phyloP scores from a whole-genome alignment of 2,329 filamentous ascomycete genomes.

The Plectosphaerella plurivora region DNA sequence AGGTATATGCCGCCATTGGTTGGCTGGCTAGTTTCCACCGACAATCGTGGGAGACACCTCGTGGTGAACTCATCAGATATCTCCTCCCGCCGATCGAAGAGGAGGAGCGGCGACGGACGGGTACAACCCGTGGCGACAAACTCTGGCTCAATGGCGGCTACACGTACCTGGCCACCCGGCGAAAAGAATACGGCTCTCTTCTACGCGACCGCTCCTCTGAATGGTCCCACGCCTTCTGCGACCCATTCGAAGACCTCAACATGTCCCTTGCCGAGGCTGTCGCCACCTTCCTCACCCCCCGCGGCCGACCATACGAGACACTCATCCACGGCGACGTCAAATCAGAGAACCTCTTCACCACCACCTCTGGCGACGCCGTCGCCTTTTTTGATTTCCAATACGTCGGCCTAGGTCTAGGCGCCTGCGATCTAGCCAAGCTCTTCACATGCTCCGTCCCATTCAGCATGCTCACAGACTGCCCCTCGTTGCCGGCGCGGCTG shows the following conservation, averaged over 20 bases:
- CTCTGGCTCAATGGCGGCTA: slow-evolving; percentile 66
- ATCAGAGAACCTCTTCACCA: slow-evolving; percentile 63
- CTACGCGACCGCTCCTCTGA: slow-evolving; percentile 41
- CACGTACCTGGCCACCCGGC: slow-evolving; percentile 62
- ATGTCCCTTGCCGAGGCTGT: slow-evolving; percentile 46
- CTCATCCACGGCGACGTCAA: slow-evolving; percentile 67
- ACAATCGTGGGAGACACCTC: slow-evolving; percentile 39
- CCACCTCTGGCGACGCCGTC: slow-evolving; percentile 38
- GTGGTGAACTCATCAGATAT: slow-evolving; percentile 25
- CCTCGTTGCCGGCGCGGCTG: slow-evolving; percentile 29
- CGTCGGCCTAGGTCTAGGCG: slow-evolving; percentile 58
- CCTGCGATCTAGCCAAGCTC: slow-evolving; percentile 62
- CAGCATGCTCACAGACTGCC: slow-evolving; percentile 37
- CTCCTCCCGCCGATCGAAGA: slow-evolving; percentile 55
- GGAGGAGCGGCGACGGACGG: slow-evolving; percentile 21
- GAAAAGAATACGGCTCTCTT: slow-evolving; percentile 49
- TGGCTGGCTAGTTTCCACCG: slow-evolving; percentile 62
- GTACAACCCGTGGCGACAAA: slow-evolving; percentile 14
- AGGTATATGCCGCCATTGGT: slow-evolving; percentile 50
- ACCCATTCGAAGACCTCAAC: slow-evolving; percentile 9
- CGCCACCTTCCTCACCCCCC: slow-evolving; percentile 44
- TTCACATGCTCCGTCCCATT: slow-evolving; percentile 63
- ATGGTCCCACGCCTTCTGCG: slow-evolving; percentile 50
- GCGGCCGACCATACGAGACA: slow-evolving; percentile 42
- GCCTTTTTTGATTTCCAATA: slow-evolving; percentile 71